Base-by-base conservation (phyloP, 176 grass and related monocot species). In the Musa beccarii region DNA sequence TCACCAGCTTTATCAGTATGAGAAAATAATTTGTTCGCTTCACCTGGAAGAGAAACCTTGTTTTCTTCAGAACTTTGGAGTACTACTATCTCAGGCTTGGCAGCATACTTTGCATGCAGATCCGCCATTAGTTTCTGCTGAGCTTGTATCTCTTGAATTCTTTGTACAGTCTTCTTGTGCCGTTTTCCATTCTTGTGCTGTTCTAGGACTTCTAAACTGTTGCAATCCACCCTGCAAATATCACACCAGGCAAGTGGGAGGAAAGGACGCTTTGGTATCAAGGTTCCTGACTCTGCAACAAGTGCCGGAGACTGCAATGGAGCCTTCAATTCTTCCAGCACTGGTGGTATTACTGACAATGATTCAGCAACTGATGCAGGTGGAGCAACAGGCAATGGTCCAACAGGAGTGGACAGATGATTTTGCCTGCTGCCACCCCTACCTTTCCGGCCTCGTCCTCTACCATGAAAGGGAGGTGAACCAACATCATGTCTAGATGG, bases 211-310 rank as follows among this genome's bases (percentile, higher is more conserved):
- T 87, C 66, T 51, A 68, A 26, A 54, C 88, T 90, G 76, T 86
- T 90, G 66, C 88, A 90, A 11, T 81, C 88, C 26, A 90, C 84
- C 78, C 88, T 68, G 52, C 88, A 90, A 84, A 90, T 79, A 73
- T 90, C 84, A 24, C 88, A 90, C 88, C 88, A 90, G 51, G 84
- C 84, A 81, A 67, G 52, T 56, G 79, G 75, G 51, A 69, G 79
- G 49, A 71, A 54, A 81, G 61, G 71, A 28, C 10, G 69, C 21
- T 5, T 34, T 70, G 75, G 51, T 10, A 57, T 2, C 25, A 22
- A 28, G 25, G 23, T 78, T 78, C 59, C 55, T 53, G 51, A 25
- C 1, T 53, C 20, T 67, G 65, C 59, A 54, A 34, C 25, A 26
- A 66, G 68, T 68, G 71, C 65, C 72, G 66, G 67, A 8, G 62